Conservation (phyloP, 176 grass and related monocot genomes). For the Ensete ventricosum region DNA sequence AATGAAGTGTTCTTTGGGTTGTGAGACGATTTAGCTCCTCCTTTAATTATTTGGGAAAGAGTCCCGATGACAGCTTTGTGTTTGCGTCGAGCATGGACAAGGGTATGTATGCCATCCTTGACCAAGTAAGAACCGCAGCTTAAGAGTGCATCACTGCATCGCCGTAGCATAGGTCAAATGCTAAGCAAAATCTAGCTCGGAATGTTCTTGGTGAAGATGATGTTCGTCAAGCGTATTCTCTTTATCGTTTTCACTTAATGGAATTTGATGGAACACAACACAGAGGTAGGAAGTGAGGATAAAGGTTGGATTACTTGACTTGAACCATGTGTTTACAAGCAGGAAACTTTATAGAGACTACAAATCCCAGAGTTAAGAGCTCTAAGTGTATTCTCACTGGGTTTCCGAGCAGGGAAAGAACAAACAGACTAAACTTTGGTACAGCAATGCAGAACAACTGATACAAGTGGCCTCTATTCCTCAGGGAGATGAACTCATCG, state of each 20-base stretch:
- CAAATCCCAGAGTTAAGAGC: neutral
- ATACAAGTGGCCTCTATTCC: neutral
- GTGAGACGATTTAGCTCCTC: too few relatives aligned
- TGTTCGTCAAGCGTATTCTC: neutral
- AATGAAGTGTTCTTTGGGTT: too few relatives aligned
- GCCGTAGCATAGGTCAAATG: neutral
- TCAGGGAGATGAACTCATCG: neutral
- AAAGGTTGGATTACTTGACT: neutral
- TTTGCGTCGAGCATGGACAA: too few relatives aligned
- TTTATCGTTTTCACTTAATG: neutral
- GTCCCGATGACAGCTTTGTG: too few relatives aligned
- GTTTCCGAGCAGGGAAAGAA: too few relatives aligned
- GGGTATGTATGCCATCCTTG: too few relatives aligned
- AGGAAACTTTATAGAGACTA: neutral
- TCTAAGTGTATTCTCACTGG: neutral
- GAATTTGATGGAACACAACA: neutral
- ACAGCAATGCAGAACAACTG: neutral
- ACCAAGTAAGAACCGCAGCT: too few relatives aligned
- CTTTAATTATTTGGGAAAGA: too few relatives aligned
- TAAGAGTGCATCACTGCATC: neutral
- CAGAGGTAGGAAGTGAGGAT: neutral
- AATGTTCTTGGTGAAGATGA: neutral
- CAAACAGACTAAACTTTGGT: neutral
- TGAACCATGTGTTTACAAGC: neutral
- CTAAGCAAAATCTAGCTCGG: neutral